Evolutionary conservation across 148 eudicot species (phyloP).

Genomic region (Vaccinium corymbosum): DNA sequence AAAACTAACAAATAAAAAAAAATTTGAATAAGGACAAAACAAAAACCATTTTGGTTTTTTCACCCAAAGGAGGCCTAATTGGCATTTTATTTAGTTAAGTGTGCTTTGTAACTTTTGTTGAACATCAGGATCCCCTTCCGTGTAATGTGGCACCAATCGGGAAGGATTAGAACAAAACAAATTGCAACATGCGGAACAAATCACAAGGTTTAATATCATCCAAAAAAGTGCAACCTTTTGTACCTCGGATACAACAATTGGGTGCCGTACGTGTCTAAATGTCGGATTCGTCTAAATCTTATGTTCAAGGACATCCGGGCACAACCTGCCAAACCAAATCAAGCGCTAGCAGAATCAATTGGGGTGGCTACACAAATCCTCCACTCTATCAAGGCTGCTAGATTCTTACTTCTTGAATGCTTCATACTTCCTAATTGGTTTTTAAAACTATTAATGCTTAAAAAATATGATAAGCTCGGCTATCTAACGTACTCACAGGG

Average conservation of each 20-base stretch:
- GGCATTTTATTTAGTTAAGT: background rate
- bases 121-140: background rate
- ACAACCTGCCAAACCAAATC: background rate
- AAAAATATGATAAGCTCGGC: background rate
- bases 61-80: background rate
- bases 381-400: slow-evolving; percentile 4
- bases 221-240: background rate
- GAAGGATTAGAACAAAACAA: background rate
- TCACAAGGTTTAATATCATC: background rate
- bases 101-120: background rate
- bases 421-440: background rate
- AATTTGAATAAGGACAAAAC: too few species aligned
- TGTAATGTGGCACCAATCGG: background rate
- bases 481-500: background rate
- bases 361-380: background rate
- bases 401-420: background rate
- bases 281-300: background rate
- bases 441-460: background rate
- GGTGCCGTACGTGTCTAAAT: background rate
- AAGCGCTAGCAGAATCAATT: background rate
- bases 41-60: too few species aligned
- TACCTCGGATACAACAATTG: background rate
- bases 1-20: too few species aligned
- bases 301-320: background rate
- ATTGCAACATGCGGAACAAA: background rate